phyloP scores from a whole-genome alignment of 805 yeast genomes.

The Wickerhamomyces sydowiorum region DNA sequence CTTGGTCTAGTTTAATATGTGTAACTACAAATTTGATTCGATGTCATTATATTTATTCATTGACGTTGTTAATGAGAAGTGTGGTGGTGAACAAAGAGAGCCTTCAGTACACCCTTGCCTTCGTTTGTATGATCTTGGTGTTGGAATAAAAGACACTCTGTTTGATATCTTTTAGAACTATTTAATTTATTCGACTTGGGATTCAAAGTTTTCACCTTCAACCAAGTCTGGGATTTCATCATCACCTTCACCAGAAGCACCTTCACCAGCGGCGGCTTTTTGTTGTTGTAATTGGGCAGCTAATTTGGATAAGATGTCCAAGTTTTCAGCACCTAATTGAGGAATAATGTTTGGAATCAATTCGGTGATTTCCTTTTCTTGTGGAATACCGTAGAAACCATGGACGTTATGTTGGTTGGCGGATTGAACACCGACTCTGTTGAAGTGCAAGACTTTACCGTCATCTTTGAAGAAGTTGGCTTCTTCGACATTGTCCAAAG shows the following conservation, averaged over 20 bases:
- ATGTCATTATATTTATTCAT: no score
- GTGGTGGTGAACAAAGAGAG: no score
- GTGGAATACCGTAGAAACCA: conserved; percentile 92
- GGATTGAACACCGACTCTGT: conserved; percentile 93
- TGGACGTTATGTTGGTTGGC: conserved; percentile 87
- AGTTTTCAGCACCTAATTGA: conserved; percentile 94
- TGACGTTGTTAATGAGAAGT: no score
- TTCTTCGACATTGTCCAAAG: conserved; percentile 87
- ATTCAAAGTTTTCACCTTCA: conserved; percentile 66
- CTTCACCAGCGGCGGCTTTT: conserved; percentile 40
- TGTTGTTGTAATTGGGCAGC: conserved; percentile 79
- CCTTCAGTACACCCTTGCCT: no score
- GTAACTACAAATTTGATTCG: no score
- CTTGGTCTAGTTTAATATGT: no score
- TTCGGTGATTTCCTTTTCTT: conserved; percentile 87
- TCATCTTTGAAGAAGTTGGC: conserved; percentile 97
- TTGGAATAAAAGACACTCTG: no score
- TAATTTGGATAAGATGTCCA: conserved; percentile 79
- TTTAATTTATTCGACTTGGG: conserved; percentile 37
- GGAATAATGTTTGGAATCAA: conserved; percentile 92
- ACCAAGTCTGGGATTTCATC: conserved; percentile 65
- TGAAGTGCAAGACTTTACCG: conserved; percentile 93
- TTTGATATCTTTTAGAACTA: no score
- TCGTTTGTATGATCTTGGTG: no score
- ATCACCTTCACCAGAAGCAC: conserved; percentile 45